A percentile compares a stretch with the other conserved stretches of the same genome.
Evolutionary conservation across 2,329 filamentous ascomycete species (phyloP).

Genomic region (Venturia pyrina): DNA sequence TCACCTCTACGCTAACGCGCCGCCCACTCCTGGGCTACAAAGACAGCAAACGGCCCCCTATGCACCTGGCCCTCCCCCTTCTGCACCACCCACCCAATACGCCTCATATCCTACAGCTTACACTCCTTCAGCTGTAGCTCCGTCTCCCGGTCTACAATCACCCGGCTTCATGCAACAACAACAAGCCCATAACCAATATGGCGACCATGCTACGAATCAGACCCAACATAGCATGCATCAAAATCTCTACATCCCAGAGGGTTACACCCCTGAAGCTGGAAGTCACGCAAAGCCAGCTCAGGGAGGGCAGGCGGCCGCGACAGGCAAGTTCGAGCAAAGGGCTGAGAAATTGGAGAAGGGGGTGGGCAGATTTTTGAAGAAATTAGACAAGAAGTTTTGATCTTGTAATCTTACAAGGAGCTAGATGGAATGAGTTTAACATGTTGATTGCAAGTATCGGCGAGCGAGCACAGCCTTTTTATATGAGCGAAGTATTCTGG

Average conservation of each 20-base stretch:
- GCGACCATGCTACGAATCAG: background rate
- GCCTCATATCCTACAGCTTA: conserved; percentile 5
- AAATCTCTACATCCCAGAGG: conserved; percentile 55
- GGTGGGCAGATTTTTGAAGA: conserved; percentile 63
- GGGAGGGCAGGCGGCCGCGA: conserved; percentile 17
- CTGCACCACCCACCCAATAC: background rate
- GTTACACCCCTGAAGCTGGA: conserved; percentile 23
- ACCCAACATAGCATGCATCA: conserved; percentile 43
- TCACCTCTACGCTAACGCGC: conserved; percentile 14
- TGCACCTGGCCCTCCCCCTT: background rate
- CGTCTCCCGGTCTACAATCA: conserved; percentile 11
- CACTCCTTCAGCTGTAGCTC: conserved; percentile 4
- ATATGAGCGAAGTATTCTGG: background rate
- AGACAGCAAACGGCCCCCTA: conserved; percentile 12
- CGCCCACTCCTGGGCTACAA: conserved; percentile 11
- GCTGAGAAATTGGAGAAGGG: conserved; percentile 60
- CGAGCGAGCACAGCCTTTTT: background rate
- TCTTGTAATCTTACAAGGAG: background rate
- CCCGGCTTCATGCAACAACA: conserved; percentile 13
- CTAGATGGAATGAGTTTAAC: background rate
- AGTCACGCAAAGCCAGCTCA: conserved; percentile 11
- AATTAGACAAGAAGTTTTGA: conserved; percentile 64
- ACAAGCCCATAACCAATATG: conserved; percentile 3
- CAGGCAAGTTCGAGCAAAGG: conserved; percentile 53
- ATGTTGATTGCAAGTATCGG: background rate